Conservation (phyloP, 148 eudicot genomes). For the Simmondsia chinensis region DNA sequence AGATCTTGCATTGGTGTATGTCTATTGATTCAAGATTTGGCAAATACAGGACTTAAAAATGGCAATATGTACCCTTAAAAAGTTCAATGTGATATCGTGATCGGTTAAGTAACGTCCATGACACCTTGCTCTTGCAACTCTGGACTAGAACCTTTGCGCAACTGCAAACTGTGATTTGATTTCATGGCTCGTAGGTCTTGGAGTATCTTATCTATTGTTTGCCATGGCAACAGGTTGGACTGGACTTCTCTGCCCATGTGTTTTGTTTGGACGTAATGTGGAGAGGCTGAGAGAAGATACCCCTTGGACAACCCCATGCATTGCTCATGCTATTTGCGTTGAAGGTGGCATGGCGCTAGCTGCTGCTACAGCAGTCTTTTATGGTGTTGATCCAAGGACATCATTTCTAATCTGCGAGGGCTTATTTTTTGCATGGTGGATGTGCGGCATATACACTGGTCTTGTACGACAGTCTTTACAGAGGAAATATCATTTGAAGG, state of each 20-base stretch:
- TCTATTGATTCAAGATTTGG: no score
- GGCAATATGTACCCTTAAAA: no score
- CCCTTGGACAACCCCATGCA: constrained; percentile 71
- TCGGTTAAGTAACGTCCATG: no score
- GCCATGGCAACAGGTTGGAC: constrained; percentile 55
- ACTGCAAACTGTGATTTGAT: no score
- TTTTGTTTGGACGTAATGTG: constrained; percentile 79
- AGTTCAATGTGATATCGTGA: no score
- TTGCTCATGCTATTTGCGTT: constrained; percentile 70
- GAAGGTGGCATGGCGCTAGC: constrained; percentile 90
- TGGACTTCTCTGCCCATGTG: constrained; percentile 88
- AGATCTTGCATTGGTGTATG: no score
- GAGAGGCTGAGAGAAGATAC: constrained; percentile 72
- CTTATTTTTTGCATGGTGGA: constrained; percentile 82
- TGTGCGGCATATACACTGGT: constrained; percentile 88
- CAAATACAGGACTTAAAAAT: no score
- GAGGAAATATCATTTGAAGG: constrained; percentile 60
- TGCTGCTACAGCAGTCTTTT: constrained; percentile 55
- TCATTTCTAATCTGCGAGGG: constrained; percentile 70
- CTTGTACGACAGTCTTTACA: constrained; percentile 64
- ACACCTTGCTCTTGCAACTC: no score
- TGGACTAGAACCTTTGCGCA: no score
- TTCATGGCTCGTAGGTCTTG: no score
- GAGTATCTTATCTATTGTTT: neutral
- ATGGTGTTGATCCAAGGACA: constrained; percentile 78